Conservation (phyloP, 352 stramenopile species). For the Bremia lactucae region DNA sequence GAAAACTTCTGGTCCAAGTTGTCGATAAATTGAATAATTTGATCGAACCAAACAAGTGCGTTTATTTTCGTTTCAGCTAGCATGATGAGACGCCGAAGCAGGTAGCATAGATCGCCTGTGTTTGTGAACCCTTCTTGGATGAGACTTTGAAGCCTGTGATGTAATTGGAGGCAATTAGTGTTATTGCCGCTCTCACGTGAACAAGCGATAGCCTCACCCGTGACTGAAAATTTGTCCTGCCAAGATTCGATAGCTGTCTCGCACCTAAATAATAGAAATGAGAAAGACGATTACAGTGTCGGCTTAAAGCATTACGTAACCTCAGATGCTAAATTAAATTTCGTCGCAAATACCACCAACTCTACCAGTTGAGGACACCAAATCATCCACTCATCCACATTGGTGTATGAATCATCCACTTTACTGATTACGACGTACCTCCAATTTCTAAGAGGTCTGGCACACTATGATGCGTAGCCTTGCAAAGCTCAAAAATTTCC, state of each 20-base stretch:
- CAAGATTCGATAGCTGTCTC: conserved; percentile 39
- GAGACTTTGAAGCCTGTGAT: conserved; percentile 42
- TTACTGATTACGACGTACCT: conserved; percentile 19
- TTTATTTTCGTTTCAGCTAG: conserved; percentile 33
- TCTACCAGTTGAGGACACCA: conserved; percentile 35
- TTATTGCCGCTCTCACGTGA: neutral
- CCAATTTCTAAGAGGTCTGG: conserved; percentile 41
- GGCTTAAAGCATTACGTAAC: conserved; percentile 10
- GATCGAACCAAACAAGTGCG: conserved; percentile 48
- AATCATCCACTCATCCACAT: too few species aligned
- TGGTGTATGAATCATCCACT: too few species aligned
- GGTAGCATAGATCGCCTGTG: conserved; percentile 32
- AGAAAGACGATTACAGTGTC: neutral
- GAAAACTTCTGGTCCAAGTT: conserved; percentile 37
- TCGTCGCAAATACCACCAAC: conserved; percentile 44
- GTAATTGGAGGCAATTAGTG: neutral
- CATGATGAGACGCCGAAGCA: conserved; percentile 50
- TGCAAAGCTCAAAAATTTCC: conserved; percentile 40
- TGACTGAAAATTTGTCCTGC: conserved; percentile 52
- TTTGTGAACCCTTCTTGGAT: conserved; percentile 32
- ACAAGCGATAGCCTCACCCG: conserved; percentile 18
- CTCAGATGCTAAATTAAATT: conserved; percentile 37
- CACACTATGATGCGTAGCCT: conserved; percentile 20
- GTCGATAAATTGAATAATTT: conserved; percentile 42
- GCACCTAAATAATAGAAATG: conserved; percentile 23